phyloP scores from a whole-genome alignment of 805 yeast genomes.

The Candida namnaoensis region DNA sequence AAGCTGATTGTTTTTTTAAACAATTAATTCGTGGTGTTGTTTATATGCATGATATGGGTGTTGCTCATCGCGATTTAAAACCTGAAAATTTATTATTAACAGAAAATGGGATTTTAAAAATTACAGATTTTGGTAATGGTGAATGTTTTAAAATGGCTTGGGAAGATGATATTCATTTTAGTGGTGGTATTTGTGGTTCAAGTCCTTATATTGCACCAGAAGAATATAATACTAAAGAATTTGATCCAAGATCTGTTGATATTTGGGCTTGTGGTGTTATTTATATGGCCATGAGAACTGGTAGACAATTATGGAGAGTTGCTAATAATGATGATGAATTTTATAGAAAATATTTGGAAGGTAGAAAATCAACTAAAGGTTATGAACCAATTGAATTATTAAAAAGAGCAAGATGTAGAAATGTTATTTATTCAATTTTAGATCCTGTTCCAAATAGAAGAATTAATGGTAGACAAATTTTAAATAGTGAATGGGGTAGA shows the following conservation, averaged over 20 bases:
- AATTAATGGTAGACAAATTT: conserved; percentile 78
- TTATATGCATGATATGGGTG: conserved; percentile 87
- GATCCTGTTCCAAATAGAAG: conserved; percentile 88
- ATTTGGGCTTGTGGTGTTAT: conserved; percentile 93
- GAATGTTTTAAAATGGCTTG: conserved; percentile 82
- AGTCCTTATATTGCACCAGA: conserved; percentile 91
- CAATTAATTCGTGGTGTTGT: conserved; percentile 77
- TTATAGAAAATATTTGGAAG: conserved; percentile 62
- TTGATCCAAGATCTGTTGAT: conserved; percentile 78
- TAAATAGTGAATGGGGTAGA: conserved; percentile 94
- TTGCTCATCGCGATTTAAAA: conserved; percentile 83
- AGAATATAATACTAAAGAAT: conserved; percentile 53
- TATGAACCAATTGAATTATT: conserved; percentile 86
- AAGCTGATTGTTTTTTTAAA: conserved; percentile 87
- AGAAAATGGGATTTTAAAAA: conserved; percentile 63
- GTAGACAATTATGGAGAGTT: conserved; percentile 84
- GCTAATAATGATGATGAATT: conserved; percentile 80
- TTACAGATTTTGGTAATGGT: conserved; percentile 83
- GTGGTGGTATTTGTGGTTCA: conserved; percentile 78
- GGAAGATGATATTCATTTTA: conserved; percentile 62
- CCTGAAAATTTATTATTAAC: conserved; percentile 79
- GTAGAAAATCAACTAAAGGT: conserved; percentile 76
- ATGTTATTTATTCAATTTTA: conserved; percentile 85
- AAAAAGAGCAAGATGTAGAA: conserved; percentile 82
- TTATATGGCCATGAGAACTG: conserved; percentile 91